Conservation (phyloP, 441 rosid genomes). For the Eutrema salsugineum region DNA sequence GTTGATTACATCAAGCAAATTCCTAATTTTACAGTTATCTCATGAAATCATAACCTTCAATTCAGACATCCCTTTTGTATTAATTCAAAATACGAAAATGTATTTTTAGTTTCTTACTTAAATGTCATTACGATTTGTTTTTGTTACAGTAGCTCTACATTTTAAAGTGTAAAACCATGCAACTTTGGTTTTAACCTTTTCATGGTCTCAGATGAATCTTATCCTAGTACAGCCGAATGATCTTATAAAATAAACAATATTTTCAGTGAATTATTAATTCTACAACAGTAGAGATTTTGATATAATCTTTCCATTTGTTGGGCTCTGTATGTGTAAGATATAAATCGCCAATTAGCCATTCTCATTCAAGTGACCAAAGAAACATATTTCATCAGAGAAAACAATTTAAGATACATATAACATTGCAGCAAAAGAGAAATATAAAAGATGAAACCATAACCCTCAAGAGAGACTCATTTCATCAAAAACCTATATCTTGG, state of each 20-base stretch:
- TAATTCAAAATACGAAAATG: no score
- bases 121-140: no score
- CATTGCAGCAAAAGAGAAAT: neutral
- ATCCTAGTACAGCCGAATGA: neutral
- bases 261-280: neutral
- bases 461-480: slow-evolving; percentile 1
- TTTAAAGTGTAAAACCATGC: neutral
- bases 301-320: neutral
- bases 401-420: slow-evolving; percentile 21
- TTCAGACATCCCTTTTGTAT: no score
- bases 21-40: neutral
- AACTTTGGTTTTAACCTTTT: neutral
- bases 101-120: no score
- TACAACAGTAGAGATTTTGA: neutral
- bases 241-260: neutral
- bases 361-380: slow-evolving; percentile 3
- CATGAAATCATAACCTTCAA: neutral
- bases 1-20: neutral
- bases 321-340: neutral
- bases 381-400: slow-evolving; percentile 1
- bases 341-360: neutral
- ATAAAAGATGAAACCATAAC: neutral
- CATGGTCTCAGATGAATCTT: neutral
- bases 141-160: no score
- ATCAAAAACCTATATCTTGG: slow-evolving; percentile 22